phyloP scores from a whole-genome alignment of 2,329 filamentous ascomycete genomes.

The Amphichorda felina region DNA sequence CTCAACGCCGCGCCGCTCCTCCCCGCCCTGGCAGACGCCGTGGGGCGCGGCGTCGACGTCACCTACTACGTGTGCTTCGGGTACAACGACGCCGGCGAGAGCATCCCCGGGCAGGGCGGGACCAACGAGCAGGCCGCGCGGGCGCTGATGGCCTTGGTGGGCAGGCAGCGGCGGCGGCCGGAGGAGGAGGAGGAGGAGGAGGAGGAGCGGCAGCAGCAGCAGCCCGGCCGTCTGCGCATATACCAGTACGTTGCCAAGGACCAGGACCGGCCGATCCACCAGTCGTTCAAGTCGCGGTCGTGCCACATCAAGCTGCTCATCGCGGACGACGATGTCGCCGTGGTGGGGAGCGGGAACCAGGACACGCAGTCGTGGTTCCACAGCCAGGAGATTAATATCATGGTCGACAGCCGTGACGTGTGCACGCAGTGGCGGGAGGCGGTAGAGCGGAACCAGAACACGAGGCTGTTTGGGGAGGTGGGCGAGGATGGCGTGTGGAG shows the following conservation, averaged over 20 bases:
- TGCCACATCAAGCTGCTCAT: constrained; percentile 75
- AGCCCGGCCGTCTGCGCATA: constrained; percentile 35
- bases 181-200: too few relatives aligned
- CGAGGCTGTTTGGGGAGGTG: constrained; percentile 42
- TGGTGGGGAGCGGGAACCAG: constrained; percentile 68
- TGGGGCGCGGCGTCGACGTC: constrained; percentile 55
- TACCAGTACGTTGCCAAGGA: constrained; percentile 67
- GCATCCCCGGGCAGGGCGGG: constrained; percentile 64
- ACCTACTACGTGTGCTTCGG: constrained; percentile 64
- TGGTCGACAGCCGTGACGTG: constrained; percentile 53
- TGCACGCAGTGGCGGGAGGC: constrained; percentile 52
- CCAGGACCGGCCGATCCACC: constrained; percentile 54
- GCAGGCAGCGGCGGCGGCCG: too few relatives aligned
- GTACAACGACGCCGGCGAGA: constrained; percentile 68
- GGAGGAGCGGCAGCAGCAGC: constrained; percentile 28
- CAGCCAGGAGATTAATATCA: constrained; percentile 64
- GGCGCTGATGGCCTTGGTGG: constrained; percentile 42
- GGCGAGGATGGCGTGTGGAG: constrained; percentile 51
- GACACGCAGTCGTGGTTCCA: constrained; percentile 75
- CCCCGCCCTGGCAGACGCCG: constrained; percentile 49
- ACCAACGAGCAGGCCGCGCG: constrained; percentile 62
- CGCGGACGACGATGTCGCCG: constrained; percentile 54
- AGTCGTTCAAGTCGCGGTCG: constrained; percentile 50
- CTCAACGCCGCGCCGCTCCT: constrained; percentile 61
- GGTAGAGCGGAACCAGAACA: constrained; percentile 56